Base-by-base conservation (phyloP, 306 rosid species). In the Fragaria vesca region DNA sequence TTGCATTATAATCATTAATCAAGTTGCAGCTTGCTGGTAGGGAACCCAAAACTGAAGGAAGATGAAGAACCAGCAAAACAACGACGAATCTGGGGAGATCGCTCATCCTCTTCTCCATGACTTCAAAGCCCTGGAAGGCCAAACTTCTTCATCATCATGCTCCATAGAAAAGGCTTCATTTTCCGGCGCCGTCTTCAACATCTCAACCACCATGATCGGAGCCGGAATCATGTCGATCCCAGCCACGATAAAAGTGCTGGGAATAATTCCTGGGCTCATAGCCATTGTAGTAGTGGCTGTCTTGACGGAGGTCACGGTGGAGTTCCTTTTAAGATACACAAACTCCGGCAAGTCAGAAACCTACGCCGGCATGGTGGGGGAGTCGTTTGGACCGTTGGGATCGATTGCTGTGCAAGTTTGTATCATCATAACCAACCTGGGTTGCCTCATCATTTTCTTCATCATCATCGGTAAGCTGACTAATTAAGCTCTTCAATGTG, bases 151-250 rank as follows among this genome's bases (percentile, higher is more conserved):
- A 57, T 42, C 66, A 51, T 30, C 45, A 32, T 32, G 36, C 20
- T 30, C 74, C 12, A 32, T 38, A 20, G n/a, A 17, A 20, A 72
- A 48, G 0, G 77, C 84, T 9, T 76, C 84, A 8, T 81, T 76
- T 26, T 13, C 72, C 34, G 80, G 84, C 34, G 91, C 94, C 12
- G 84, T 88, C 28, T 86, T 90, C 88, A 90, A 90, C 83, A 62
- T 90, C 50, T 79, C 90, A 12, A 90, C 91, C 13, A 84, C 90
- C 77, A 88, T 88, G 86, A 55, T 90, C 1, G 91, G 94, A 0
- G 91, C 94, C 62, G 90, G 94, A 66, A 90, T 88, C 71, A 88
- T 90, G 91, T 84, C 94, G 1, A 68, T 90, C 63, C 94, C 94
- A 72, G 94, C 91, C 3, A 81, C 91, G 1, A 82, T 85, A 72